Conservation (phyloP, 2,329 filamentous ascomycete species). For the Aspergillus oerlinghausenensis region DNA sequence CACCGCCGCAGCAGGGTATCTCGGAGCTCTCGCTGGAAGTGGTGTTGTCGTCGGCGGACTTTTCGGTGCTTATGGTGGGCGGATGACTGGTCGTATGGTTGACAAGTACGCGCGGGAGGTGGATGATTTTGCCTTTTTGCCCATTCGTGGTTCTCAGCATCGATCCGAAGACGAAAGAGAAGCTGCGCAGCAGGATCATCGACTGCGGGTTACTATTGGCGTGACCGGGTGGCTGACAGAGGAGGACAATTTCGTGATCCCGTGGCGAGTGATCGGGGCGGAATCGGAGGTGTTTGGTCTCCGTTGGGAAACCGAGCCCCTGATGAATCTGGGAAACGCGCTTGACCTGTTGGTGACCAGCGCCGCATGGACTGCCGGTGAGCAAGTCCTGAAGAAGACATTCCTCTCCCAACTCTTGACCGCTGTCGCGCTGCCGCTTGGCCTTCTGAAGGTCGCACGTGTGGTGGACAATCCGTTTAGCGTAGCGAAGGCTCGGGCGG, state of each 20-base stretch:
- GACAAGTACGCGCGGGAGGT: slow-evolving; percentile 83
- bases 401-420: slow-evolving; percentile 62
- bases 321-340: slow-evolving; percentile 72
- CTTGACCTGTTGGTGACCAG: slow-evolving; percentile 74
- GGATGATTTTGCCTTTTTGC: slow-evolving; percentile 81
- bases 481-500: slow-evolving; percentile 68
- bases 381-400: slow-evolving; percentile 69
- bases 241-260: slow-evolving; percentile 65
- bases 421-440: slow-evolving; percentile 65
- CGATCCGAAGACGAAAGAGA: slow-evolving; percentile 41
- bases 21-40: slow-evolving; percentile 76
- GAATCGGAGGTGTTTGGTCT: slow-evolving; percentile 76
- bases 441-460: slow-evolving; percentile 61
- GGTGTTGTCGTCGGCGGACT: slow-evolving; percentile 74
- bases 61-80: slow-evolving; percentile 85
- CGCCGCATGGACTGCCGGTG: slow-evolving; percentile 73
- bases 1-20: slow-evolving; percentile 68
- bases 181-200: slow-evolving; percentile 51
- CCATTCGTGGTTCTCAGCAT: slow-evolving; percentile 56
- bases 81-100: slow-evolving; percentile 81
- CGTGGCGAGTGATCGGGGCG: slow-evolving; percentile 72
- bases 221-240: slow-evolving; percentile 76
- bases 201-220: slow-evolving; percentile 76
- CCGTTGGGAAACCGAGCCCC: slow-evolving; percentile 73
- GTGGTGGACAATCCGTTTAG: slow-evolving; percentile 78